Percentiles rank a stretch among this genome's conserved stretches.
Evolutionary conservation across 768 basidiomycete species (phyloP).

Genomic region (Brasilioporus rufonigricans): DNA sequence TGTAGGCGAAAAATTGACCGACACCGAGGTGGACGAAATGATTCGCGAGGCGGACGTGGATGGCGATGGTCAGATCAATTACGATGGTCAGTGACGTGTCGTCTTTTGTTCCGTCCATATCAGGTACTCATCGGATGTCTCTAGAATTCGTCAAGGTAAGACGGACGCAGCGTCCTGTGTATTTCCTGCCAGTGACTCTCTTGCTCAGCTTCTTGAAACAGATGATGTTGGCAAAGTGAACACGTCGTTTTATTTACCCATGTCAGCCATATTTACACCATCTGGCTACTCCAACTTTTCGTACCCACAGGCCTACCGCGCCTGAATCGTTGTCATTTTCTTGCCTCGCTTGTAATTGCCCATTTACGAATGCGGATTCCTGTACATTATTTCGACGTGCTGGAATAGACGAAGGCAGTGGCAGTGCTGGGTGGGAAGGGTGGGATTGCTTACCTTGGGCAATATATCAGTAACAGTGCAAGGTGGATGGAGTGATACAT

Average conservation of each 20-base stretch:
- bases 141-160: constrained; percentile 76
- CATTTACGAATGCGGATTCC: neutral
- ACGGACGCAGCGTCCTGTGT: neutral
- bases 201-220: constrained; percentile 26
- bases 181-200: constrained; percentile 1
- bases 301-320: neutral
- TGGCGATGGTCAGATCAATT: constrained; percentile 92
- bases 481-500: too few relatives aligned
- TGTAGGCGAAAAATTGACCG: constrained; percentile 81
- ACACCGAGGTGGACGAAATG: constrained; percentile 92
- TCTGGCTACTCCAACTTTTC: constrained; percentile 3
- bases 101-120: neutral
- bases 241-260: constrained; percentile 10
- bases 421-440: too few relatives aligned
- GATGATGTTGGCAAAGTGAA: constrained; percentile 77
- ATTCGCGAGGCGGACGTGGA: constrained; percentile 95
- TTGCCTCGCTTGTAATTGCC: constrained; percentile 1
- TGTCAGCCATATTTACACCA: constrained; percentile 8
- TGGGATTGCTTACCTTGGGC: too few relatives aligned
- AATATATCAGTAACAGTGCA: too few relatives aligned
- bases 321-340: constrained; percentile 4
- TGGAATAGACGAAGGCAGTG: too few relatives aligned
- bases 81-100: constrained; percentile 53
- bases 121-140: neutral
- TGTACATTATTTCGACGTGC: neutral